Conservation (phyloP, 2,329 filamentous ascomycete species). For the Cytospora leucostoma region DNA sequence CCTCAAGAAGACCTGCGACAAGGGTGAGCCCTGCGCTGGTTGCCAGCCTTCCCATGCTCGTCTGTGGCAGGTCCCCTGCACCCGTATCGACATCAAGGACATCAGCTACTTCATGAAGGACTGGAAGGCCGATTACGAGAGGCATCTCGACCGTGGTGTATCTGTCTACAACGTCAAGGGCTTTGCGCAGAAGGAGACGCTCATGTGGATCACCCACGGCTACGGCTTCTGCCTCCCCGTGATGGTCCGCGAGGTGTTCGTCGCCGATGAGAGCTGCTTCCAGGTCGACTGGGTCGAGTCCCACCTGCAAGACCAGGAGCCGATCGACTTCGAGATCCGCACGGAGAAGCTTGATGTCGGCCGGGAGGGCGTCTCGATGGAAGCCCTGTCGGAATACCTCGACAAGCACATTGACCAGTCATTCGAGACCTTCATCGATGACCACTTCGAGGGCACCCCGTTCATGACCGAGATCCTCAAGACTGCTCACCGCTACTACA, state of each 20-base stretch:
- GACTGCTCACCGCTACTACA: constrained; percentile 91
- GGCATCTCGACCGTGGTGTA: constrained; percentile 82
- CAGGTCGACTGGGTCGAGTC: constrained; percentile 92
- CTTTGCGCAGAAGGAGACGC: constrained; percentile 64
- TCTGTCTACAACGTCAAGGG: constrained; percentile 96
- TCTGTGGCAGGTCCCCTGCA: constrained; percentile 97
- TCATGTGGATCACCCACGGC: constrained; percentile 93
- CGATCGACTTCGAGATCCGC: constrained; percentile 79
- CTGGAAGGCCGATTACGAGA: constrained; percentile 96
- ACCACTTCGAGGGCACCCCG: constrained; percentile 92
- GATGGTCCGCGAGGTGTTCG: constrained; percentile 90
- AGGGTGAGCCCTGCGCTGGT: constrained; percentile 91
- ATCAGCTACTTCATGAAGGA: constrained; percentile 99
- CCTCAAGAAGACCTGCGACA: constrained; percentile 98
- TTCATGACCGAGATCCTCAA: constrained; percentile 96
- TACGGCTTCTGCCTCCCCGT: constrained; percentile 93
- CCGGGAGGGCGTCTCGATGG: constrained; percentile 79
- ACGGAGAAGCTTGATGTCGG: constrained; percentile 89
- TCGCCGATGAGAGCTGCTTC: constrained; percentile 90
- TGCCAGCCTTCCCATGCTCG: constrained; percentile 95
- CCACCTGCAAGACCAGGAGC: constrained; percentile 65
- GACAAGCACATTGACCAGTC: constrained; percentile 92
- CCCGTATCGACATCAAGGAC: constrained; percentile 97
- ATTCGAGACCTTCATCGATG: constrained; percentile 91
- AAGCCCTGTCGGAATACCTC: constrained; percentile 85